These are phyloP conservation scores for Amanita jacksonii DNA, from an alignment of 768 basidiomycete species.

Conservation along the genomic window DNA sequence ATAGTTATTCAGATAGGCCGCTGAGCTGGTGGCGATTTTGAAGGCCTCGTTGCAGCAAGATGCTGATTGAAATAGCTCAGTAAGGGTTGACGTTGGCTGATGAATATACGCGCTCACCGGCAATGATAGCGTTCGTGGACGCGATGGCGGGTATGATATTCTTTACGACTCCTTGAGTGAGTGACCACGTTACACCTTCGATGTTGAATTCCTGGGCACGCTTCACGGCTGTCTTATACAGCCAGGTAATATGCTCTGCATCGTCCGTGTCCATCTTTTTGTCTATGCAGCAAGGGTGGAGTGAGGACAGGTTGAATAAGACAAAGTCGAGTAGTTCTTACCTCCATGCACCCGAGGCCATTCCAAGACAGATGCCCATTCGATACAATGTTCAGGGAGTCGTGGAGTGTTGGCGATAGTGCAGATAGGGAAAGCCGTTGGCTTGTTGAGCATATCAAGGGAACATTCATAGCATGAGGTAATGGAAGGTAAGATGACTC, in stretches of 20 bases:
- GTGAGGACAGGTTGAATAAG: background rate
- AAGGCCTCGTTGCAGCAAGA: conserved; percentile 99
- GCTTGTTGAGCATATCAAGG: conserved; percentile 97
- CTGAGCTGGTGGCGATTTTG: conserved; percentile 94
- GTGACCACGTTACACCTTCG: conserved; percentile 95
- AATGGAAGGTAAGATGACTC: conserved; percentile 91
- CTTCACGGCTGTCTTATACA: conserved; percentile 69
- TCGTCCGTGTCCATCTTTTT: conserved; percentile 97
- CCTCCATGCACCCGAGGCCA: conserved; percentile 95
- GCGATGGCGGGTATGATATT: conserved; percentile 99
- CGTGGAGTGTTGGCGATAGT: conserved; percentile 99
- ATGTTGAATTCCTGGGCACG: conserved; percentile 95
- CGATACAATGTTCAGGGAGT: conserved; percentile 96
- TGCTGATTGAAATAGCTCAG: conserved; percentile 33
- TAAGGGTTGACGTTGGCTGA: background rate
- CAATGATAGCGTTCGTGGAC: conserved; percentile 96
- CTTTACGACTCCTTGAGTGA: conserved; percentile 98
- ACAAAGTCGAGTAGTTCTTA: conserved; percentile 21
- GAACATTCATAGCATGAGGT: conserved; percentile 98
- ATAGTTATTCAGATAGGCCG: conserved; percentile 93
- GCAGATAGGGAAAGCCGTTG: conserved; percentile 94
- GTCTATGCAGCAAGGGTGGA: conserved; percentile 34
- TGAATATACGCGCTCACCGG: conserved; percentile 44
- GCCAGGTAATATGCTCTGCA: conserved; percentile 93
- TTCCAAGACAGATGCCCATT: conserved; percentile 98